A percentile compares a stretch with the other conserved stretches of the same genome.
Conservation (phyloP, 441 rosid species). For the Biscutella auriculata region DNA sequence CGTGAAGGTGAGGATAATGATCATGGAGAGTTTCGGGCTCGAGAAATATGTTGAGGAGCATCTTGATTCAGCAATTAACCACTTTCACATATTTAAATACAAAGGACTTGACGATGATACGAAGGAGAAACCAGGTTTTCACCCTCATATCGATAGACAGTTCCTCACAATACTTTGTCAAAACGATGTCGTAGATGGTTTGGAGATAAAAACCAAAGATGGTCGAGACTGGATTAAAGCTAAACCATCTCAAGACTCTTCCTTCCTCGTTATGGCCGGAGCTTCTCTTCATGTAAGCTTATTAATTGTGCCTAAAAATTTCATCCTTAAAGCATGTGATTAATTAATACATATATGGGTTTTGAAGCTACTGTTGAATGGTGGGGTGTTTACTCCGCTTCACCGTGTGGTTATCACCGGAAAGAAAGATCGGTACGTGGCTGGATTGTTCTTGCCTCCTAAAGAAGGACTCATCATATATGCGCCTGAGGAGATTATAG, state of each 20-base stretch:
- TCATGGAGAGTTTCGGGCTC: conserved; percentile 44
- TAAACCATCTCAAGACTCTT: conserved; percentile 31
- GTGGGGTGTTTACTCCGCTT: conserved; percentile 19
- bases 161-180: conserved; percentile 37
- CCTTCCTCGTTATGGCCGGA: conserved; percentile 32
- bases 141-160: conserved; percentile 50
- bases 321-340: not conserved
- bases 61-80: conserved; percentile 33
- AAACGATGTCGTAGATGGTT: conserved; percentile 31
- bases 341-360: not conserved
- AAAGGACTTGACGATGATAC: conserved; percentile 15
- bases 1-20: conserved; percentile 42
- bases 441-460: conserved; percentile 25
- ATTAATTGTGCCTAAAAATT: too few relatives aligned
- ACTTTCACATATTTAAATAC: conserved; percentile 37
- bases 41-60: conserved; percentile 31
- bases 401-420: conserved; percentile 24
- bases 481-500: conserved; percentile 22
- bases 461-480: conserved; percentile 13
- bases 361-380: conserved; percentile 27
- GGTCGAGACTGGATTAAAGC: conserved; percentile 35
- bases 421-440: conserved; percentile 15
- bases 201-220: conserved; percentile 29
- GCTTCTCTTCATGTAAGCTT: conserved; percentile 33
- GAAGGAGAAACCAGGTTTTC: conserved; percentile 18